These are phyloP conservation scores for Teratosphaeria pseudoeucalypti DNA, from an alignment of 2,329 filamentous ascomycete species.

Conservation along the genomic window DNA sequence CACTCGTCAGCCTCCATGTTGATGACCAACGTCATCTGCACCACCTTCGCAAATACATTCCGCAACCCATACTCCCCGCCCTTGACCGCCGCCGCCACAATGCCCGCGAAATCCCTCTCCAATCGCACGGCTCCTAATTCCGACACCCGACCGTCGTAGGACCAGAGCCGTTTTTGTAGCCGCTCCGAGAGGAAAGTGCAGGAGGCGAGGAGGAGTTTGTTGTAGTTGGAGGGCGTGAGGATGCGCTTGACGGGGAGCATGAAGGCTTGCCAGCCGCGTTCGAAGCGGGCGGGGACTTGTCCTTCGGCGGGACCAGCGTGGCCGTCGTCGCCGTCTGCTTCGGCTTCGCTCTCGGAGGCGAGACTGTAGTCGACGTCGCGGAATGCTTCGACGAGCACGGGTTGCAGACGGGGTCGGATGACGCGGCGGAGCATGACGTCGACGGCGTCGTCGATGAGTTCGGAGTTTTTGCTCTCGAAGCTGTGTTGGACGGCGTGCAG, in stretches of 20 bases:
- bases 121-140: conserved; percentile 72
- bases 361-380: conserved; percentile 80
- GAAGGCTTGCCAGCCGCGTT: conserved; percentile 73
- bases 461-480: conserved; percentile 68
- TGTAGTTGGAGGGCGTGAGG: conserved; percentile 67
- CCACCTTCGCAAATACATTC: conserved; percentile 64
- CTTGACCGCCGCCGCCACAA: conserved; percentile 57
- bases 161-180: conserved; percentile 80
- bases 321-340: conserved; percentile 20
- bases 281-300: conserved; percentile 68
- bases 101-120: conserved; percentile 71
- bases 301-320: conserved; percentile 34
- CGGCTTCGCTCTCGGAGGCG: conserved; percentile 46
- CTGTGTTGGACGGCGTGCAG: conserved; percentile 58
- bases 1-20: conserved; percentile 96
- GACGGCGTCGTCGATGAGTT: conserved; percentile 75
- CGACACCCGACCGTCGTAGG: conserved; percentile 60
- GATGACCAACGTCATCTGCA: conserved; percentile 74
- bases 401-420: conserved; percentile 71
- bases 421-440: conserved; percentile 81
- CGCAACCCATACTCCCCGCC: conserved; percentile 65
- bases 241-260: conserved; percentile 77
- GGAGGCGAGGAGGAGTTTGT: conserved; percentile 63
- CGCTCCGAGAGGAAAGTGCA: conserved; percentile 64
- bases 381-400: conserved; percentile 79